Conservation (phyloP, 108 stramenopile species). For the Cyclotella baltica region DNA sequence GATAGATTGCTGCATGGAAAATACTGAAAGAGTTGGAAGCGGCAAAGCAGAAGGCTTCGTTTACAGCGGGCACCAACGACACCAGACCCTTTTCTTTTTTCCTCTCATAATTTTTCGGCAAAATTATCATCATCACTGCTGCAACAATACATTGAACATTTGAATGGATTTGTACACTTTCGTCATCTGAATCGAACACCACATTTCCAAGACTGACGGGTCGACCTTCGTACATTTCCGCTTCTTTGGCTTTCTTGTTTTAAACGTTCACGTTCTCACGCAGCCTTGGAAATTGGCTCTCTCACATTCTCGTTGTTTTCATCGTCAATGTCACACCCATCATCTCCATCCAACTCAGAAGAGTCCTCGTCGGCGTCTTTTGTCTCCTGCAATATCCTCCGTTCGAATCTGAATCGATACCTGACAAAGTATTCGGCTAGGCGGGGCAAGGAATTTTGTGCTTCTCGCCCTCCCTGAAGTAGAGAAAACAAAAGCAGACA, state of each 20-base stretch:
- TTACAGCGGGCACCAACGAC: conserved; percentile 63
- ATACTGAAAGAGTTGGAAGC: conserved; percentile 86
- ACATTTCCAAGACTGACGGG: conserved; percentile 61
- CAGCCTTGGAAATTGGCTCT: conserved; percentile 26
- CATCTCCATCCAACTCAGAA: conserved; percentile 38
- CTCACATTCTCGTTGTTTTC: conserved; percentile 14
- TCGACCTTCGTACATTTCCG: conserved; percentile 45
- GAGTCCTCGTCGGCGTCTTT: not conserved
- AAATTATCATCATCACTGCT: conserved; percentile 38
- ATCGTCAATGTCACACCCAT: conserved; percentile 36
- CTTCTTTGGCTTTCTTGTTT: conserved; percentile 48
- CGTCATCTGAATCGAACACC: conserved; percentile 46
- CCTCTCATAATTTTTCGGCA: conserved; percentile 20
- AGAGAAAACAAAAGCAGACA: too few relatives aligned
- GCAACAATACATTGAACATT: conserved; percentile 81
- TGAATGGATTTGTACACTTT: conserved; percentile 44
- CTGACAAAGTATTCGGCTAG: conserved; percentile 83
- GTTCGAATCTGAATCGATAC: conserved; percentile 68
- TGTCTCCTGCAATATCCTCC: not conserved
- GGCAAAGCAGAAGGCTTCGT: conserved; percentile 77
- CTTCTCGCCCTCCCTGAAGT: conserved; percentile 71
- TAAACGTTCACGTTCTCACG: conserved; percentile 28
- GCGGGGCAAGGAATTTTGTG: conserved; percentile 72
- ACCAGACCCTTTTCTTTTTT: conserved; percentile 30
- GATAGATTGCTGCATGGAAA: too few relatives aligned